Conservation (phyloP, 768 basidiomycete species). For the Rhodotorula diobovata region DNA sequence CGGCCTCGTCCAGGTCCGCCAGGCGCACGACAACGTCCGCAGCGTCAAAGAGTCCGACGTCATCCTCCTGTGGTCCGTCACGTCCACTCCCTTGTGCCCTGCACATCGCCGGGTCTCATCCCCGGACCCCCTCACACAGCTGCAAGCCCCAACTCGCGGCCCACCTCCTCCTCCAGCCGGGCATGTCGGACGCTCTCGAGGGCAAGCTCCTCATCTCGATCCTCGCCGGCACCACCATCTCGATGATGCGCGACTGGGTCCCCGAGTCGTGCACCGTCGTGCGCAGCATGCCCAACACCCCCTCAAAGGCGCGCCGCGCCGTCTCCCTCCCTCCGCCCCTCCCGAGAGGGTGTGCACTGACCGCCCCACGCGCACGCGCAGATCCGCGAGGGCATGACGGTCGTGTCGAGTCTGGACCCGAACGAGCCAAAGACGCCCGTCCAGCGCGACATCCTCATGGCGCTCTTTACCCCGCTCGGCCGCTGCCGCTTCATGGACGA, state of each 20-base stretch:
- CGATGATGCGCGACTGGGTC: constrained; percentile 72
- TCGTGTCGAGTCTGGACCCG: constrained; percentile 68
- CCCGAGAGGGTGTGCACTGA: no score
- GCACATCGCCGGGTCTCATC: neutral
- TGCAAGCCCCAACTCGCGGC: constrained; percentile 90
- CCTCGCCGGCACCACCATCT: constrained; percentile 89
- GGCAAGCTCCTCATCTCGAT: constrained; percentile 94
- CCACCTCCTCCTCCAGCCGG: constrained; percentile 64
- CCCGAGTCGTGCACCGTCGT: constrained; percentile 73
- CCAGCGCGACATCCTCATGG: constrained; percentile 69
- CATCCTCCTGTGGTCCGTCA: constrained; percentile 73
- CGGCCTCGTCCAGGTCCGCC: constrained; percentile 60
- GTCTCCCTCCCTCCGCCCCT: no score
- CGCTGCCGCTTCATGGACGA: constrained; percentile 93
- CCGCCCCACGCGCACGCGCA: constrained; percentile 44
- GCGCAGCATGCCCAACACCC: constrained; percentile 97
- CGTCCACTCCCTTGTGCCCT: neutral
- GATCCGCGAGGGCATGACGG: constrained; percentile 99
- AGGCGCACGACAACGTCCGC: constrained; percentile 63
- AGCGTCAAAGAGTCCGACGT: constrained; percentile 75
- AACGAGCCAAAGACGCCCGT: constrained; percentile 54
- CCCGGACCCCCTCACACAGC: constrained; percentile 50
- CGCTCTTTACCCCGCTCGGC: constrained; percentile 96
- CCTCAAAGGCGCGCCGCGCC: constrained; percentile 68
- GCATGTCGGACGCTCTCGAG: constrained; percentile 74